A percentile compares a stretch with the other conserved stretches of the same genome.
These are phyloP conservation scores for Camellia sinensis DNA, from an alignment of 148 eudicot species.

Conservation along the genomic window DNA sequence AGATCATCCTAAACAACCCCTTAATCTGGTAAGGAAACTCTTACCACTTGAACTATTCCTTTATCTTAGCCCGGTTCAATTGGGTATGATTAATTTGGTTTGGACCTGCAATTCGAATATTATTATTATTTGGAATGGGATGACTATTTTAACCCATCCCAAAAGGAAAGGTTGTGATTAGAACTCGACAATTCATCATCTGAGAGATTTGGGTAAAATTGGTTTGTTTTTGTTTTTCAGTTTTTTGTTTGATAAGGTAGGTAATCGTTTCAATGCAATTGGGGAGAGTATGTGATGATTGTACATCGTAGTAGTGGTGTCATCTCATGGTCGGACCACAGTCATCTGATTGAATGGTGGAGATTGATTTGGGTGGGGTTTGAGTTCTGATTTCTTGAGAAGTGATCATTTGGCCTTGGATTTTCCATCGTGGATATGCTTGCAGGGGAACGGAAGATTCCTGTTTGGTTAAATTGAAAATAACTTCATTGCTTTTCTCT, in stretches of 20 bases:
- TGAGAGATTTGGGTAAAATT: not conserved
- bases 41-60: too few species aligned
- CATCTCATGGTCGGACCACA: not conserved
- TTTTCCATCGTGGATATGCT: not conserved
- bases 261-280: not conserved
- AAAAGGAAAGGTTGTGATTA: not conserved
- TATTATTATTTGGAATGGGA: too few species aligned
- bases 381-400: not conserved
- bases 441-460: not conserved
- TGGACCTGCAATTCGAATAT: too few species aligned
- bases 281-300: not conserved
- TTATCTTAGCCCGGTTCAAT: too few species aligned
- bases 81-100: too few species aligned
- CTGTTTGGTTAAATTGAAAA: not conserved
- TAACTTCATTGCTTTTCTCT: too few species aligned
- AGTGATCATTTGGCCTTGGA: not conserved
- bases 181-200: slow-evolving; percentile 22
- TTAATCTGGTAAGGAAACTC: too few species aligned
- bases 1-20: too few species aligned
- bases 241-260: not conserved
- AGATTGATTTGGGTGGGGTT: not conserved
- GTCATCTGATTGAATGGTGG: not conserved
- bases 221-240: not conserved
- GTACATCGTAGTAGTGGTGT: not conserved
- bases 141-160: too few species aligned